phyloP scores from a whole-genome alignment of 2,329 filamentous ascomycete genomes.

The Sclerotiophoma versabilis region DNA sequence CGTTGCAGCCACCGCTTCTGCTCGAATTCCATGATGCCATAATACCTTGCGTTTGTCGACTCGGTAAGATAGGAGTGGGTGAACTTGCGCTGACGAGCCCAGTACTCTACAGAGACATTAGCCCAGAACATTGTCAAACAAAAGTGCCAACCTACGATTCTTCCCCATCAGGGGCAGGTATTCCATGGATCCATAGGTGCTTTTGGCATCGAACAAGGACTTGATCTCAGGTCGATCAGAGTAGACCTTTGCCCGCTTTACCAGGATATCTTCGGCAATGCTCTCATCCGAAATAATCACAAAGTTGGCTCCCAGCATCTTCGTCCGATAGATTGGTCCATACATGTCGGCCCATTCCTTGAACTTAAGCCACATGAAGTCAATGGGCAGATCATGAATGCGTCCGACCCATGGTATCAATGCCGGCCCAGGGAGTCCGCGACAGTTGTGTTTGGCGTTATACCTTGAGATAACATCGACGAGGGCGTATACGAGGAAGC shows the following conservation, averaged over 20 bases:
- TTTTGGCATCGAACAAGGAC: slow-evolving; percentile 63
- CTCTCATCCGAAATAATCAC: slow-evolving; percentile 61
- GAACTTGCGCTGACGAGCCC: slow-evolving; percentile 62
- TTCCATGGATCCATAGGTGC: slow-evolving; percentile 62
- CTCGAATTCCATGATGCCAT: slow-evolving; percentile 61
- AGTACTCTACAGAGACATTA: slow-evolving; percentile 54
- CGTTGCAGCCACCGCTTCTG: slow-evolving; percentile 61
- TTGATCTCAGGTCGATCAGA: slow-evolving; percentile 60
- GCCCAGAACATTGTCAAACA: background rate
- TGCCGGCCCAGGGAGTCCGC: slow-evolving; percentile 51
- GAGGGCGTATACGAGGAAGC: slow-evolving; percentile 47
- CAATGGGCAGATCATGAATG: slow-evolving; percentile 46
- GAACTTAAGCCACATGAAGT: slow-evolving; percentile 62
- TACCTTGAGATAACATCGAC: slow-evolving; percentile 46
- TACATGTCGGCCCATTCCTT: slow-evolving; percentile 47
- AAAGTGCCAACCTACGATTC: slow-evolving; percentile 54
- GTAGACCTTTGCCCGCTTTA: slow-evolving; percentile 61
- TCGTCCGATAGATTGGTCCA: slow-evolving; percentile 47
- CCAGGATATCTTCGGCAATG: slow-evolving; percentile 61
- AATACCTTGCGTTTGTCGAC: slow-evolving; percentile 54
- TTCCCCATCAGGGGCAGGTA: slow-evolving; percentile 64
- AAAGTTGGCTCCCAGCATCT: slow-evolving; percentile 52
- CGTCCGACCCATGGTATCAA: slow-evolving; percentile 48
- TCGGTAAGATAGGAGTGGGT: slow-evolving; percentile 61
- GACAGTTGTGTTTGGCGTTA: slow-evolving; percentile 47